phyloP scores from a whole-genome alignment of 2,329 filamentous ascomycete genomes.

The Scedosporium dehoogii region DNA sequence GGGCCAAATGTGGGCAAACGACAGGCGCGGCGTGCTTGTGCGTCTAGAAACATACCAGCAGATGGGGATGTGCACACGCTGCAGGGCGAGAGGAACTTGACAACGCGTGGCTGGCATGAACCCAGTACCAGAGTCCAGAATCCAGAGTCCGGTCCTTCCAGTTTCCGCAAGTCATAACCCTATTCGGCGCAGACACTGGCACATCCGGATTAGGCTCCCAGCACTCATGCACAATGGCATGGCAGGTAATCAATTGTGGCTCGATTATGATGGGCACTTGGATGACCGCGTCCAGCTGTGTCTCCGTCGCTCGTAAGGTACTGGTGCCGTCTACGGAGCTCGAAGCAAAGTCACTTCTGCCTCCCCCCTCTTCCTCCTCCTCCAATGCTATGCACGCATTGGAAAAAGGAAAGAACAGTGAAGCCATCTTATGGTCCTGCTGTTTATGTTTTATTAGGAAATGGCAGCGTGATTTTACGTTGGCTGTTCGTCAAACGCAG shows the following conservation, averaged over 20 bases:
- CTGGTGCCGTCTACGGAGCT: not conserved
- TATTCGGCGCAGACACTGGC: not conserved
- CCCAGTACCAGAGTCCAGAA: not conserved
- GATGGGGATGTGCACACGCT: not conserved
- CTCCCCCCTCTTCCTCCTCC: too few species aligned
- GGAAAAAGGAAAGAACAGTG: not conserved
- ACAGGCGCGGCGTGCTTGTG: too few species aligned
- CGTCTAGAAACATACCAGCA: not conserved
- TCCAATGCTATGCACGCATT: too few species aligned
- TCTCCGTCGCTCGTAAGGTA: not conserved
- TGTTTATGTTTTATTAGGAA: too few species aligned
- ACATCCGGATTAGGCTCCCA: not conserved
- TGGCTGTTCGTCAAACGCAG: too few species aligned
- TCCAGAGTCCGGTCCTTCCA: not conserved
- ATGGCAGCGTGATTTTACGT: too few species aligned
- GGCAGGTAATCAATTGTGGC: slow-evolving; percentile 3
- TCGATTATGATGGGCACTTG: slow-evolving; percentile 2
- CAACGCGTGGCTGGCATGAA: not conserved
- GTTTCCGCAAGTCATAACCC: not conserved
- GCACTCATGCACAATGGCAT: not conserved
- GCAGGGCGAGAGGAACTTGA: not conserved
- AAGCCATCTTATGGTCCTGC: not conserved
- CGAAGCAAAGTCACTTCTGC: too few species aligned
- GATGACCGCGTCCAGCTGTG: not conserved
- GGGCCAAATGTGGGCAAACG: too few species aligned